phyloP scores from a whole-genome alignment of 2,329 filamentous ascomycete genomes.

The Fusarium sp. region DNA sequence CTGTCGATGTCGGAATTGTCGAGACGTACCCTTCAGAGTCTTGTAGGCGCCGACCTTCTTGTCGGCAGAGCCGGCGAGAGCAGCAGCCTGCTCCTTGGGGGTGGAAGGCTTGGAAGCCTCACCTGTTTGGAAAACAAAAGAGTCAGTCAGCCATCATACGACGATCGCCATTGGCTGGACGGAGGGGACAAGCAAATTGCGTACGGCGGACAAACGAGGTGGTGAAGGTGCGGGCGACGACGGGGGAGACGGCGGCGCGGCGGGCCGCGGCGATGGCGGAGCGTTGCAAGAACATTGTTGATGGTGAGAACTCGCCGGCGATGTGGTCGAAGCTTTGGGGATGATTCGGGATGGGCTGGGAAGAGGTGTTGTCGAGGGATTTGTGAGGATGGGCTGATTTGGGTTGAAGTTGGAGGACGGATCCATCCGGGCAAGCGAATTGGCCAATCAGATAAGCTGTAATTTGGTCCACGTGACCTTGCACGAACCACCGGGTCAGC shows the following conservation, averaged over 20 bases:
- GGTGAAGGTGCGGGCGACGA: conserved; percentile 69
- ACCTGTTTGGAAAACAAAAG: conserved; percentile 46
- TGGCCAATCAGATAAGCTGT: conserved; percentile 50
- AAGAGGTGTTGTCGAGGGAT: conserved; percentile 57
- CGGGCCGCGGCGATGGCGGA: conserved; percentile 71
- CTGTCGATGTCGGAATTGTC: conserved; percentile 31
- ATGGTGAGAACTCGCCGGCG: conserved; percentile 37
- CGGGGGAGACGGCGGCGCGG: conserved; percentile 66
- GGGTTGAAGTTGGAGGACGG: conserved; percentile 51
- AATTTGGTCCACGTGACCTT: conserved; percentile 50
- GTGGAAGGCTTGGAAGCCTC: conserved; percentile 54
- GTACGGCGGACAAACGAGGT: conserved; percentile 72
- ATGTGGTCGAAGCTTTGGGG: conserved; percentile 39
- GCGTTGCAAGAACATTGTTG: conserved; percentile 72
- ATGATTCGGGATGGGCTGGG: conserved; percentile 40
- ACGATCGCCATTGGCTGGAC: conserved; percentile 43
- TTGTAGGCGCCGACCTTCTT: conserved; percentile 62
- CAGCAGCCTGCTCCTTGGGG: conserved; percentile 54
- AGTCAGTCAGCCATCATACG: conserved; percentile 48
- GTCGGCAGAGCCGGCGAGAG: conserved; percentile 53
- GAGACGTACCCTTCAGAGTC: conserved; percentile 60
- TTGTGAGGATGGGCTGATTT: conserved; percentile 62
- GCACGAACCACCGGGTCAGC: conserved; percentile 12
- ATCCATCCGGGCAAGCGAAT: conserved; percentile 49
- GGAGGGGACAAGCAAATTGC: conserved; percentile 44